phyloP scores from a whole-genome alignment of 768 basidiomycete species.

The Roridomyces roridus region DNA sequence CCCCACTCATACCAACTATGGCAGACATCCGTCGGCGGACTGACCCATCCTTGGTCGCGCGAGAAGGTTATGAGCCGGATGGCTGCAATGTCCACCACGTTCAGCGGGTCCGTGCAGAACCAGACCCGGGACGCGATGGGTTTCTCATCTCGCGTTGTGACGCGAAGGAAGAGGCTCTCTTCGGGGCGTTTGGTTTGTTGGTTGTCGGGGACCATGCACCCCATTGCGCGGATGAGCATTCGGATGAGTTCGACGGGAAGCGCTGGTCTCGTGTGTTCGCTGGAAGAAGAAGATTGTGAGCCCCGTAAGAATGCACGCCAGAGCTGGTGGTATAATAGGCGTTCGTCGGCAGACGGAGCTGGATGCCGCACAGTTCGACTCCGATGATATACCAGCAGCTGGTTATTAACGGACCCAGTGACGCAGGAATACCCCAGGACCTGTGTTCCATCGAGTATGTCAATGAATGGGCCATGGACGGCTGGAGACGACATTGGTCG shows the following conservation, averaged over 20 bases:
- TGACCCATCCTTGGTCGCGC: conserved; percentile 1
- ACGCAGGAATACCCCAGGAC: no score
- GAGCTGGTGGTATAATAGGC: neutral
- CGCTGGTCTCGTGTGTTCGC: neutral
- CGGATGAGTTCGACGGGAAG: neutral
- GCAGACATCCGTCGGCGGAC: neutral
- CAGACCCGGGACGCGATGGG: conserved; percentile 9
- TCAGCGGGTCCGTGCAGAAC: conserved; percentile 9
- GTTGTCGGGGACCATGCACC: neutral
- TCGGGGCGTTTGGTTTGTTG: neutral
- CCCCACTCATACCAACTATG: conserved; percentile 16
- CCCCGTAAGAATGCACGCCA: neutral
- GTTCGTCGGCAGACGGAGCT: neutral
- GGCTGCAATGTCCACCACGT: neutral
- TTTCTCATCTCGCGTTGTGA: neutral
- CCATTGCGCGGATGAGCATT: neutral
- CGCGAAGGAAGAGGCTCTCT: neutral
- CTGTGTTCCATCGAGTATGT: no score
- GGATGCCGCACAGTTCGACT: no score
- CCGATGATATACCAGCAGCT: neutral
- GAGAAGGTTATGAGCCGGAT: conserved; percentile 11
- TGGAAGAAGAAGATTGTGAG: neutral
- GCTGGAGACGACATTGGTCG: no score
- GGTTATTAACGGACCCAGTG: no score
- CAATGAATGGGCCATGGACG: no score